Base-by-base conservation (phyloP, 176 grass and related monocot species). In the Oryza officinalis region DNA sequence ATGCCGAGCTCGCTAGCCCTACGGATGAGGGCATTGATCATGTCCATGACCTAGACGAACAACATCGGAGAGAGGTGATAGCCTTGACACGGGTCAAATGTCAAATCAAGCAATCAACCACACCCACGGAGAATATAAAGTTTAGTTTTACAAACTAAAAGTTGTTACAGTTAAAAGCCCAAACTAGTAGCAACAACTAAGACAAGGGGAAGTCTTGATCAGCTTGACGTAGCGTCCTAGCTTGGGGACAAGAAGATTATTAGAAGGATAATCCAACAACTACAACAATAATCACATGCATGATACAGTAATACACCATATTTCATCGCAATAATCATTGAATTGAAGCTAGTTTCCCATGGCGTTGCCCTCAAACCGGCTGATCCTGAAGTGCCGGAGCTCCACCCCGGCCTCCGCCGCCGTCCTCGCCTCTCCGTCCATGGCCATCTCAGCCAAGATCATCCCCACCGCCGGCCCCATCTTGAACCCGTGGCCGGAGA, bases 401-500 rank as follows among this genome's bases (percentile, higher is more conserved):
- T 80, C 85, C 20, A 90, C 63, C 8, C 80, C 91, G 8, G 83
- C 81, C 46, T 80, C 81, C 27, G 45, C 61, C 4, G 83, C 80
- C 1, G 70, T 83, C 1, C 13, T 69, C 2, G 81, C 85, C 80
- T 83, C 85, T 9, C 91, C 86, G 3, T 69, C 50, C 18, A 93
- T 68, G 27, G 91, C 94, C 91, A 96, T 38, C 76, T 93, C 86
- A 2, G 88, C 86, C 3, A 96, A 69, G 52, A 93, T 89, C 47
- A 57, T 83, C 45, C 94, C 87, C 27, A 97, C 78, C 0, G 41
- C 50, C 10, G 89, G 94, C 2, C 81, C 94, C 94, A 93, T 91
- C 81, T 97, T 97, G 38, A 96, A 96, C 46, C 94, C 88, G 13
- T 93, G 91, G 0, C 91, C 94, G 0, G 94, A 96, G 75, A 93